phyloP scores from a whole-genome alignment of 768 basidiomycete species.

The Agrocybe praecox region DNA sequence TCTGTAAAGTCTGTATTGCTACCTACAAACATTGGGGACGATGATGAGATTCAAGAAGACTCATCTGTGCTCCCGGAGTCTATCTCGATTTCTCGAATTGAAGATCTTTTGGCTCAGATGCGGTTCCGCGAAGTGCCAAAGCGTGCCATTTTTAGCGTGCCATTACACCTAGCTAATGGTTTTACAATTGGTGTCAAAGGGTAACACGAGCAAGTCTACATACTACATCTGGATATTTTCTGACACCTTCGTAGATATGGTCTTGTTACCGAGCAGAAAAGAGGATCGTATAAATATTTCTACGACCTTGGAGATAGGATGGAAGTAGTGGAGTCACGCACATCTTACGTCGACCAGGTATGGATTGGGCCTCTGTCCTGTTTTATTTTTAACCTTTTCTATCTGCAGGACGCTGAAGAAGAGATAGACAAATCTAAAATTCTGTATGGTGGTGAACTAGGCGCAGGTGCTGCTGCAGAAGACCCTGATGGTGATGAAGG shows the following conservation, averaged over 20 bases:
- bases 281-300: slow-evolving; percentile 82
- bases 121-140: slow-evolving; percentile 83
- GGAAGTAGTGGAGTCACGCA: slow-evolving; percentile 74
- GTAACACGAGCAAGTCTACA: slow-evolving; percentile 29
- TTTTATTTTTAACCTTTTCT: no score
- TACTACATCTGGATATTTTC: slow-evolving; percentile 6
- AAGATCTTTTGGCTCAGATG: slow-evolving; percentile 80
- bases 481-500: slow-evolving; percentile 36
- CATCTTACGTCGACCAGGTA: slow-evolving; percentile 80
- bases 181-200: slow-evolving; percentile 84
- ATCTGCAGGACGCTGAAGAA: slow-evolving; percentile 42
- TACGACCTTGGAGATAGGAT: slow-evolving; percentile 74
- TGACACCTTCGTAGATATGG: slow-evolving; percentile 63
- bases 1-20: slow-evolving; percentile 75
- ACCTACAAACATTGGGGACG: slow-evolving; percentile 51
- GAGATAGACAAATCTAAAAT: slow-evolving; percentile 48
- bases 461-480: slow-evolving; percentile 38
- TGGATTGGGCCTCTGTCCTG: slow-evolving; percentile 4
- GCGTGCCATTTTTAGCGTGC: slow-evolving; percentile 79
- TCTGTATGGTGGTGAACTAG: slow-evolving; percentile 45
- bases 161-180: slow-evolving; percentile 75
- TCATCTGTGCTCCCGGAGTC: slow-evolving; percentile 61
- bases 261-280: slow-evolving; percentile 86
- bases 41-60: slow-evolving; percentile 48
- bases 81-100: slow-evolving; percentile 75